Evolutionary conservation across 2,329 filamentous ascomycete genomes (phyloP), one percentile per base, ranked within the genome.

Genomic region (Zopfia rhizophila): DNA sequence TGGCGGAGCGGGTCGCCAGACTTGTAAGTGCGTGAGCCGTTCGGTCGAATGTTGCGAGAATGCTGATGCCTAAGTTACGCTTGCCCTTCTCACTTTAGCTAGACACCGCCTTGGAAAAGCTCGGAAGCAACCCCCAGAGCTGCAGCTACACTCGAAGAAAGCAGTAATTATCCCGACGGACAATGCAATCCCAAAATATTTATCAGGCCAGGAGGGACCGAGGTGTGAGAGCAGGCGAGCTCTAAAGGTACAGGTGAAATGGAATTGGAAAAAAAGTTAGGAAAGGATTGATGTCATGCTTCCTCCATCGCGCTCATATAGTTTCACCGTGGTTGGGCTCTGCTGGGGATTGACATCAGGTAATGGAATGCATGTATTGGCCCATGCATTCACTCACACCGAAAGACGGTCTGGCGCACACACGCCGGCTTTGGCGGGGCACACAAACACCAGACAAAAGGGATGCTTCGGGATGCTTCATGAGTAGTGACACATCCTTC

Each of bases 291-390:
- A n/a, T n/a, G n/a, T n/a, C n/a, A n/a, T n/a, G n/a, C n/a, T n/a
- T n/a, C n/a, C n/a, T n/a, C n/a, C n/a, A n/a, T n/a, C n/a, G n/a
- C n/a, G n/a, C n/a, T 40, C 19, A 27, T 39, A 25, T 38, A 40
- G 35, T 22, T 31, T 25, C 28, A 35, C 36, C 25, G 11, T 38
- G 40, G 36, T 48, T 52, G 49, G 49, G 49, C 48, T 47, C 49
- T n/a, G 17, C 30, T 51, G 45, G 32, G 25, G 48, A 56, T 61
- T 58, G 55, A 58, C 55, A 64, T 61, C 53, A 67, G 51, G 60
- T 65, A 65, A 67, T 62, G 38, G 45, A 62, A 63, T 45, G 56
- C 49, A 41, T 37, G 43, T 52, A 67, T 63, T 64, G 57, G 64
- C 45, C 43, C 51, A 23, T 18, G 10, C 2, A 32, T 17, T 23